These are phyloP conservation scores for Candida easanensis DNA, from an alignment of 805 yeast genomes.

Conservation along the genomic window DNA sequence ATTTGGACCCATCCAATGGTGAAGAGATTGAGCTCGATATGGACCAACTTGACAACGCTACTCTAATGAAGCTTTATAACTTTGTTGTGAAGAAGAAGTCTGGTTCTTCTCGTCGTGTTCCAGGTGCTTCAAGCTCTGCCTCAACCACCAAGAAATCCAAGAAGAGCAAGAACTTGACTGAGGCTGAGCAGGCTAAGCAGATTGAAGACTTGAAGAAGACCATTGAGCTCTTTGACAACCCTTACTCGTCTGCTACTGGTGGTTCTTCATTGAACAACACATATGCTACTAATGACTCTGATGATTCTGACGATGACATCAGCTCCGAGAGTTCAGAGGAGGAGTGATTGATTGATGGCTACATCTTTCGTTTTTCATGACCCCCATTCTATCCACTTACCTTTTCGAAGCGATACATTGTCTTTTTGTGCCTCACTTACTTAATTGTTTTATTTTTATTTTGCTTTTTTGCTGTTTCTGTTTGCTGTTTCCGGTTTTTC, in stretches of 20 bases:
- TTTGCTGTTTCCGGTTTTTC: neutral
- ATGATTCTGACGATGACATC: slow-evolving; percentile 50
- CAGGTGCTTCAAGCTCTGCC: slow-evolving; percentile 1
- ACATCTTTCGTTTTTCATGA: neutral
- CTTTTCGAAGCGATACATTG: neutral
- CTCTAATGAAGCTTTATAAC: slow-evolving; percentile 79
- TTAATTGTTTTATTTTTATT: neutral
- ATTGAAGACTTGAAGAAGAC: slow-evolving; percentile 72
- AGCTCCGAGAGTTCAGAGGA: slow-evolving; percentile 73
- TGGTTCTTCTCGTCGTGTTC: slow-evolving; percentile 5
- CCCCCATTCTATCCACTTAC: too few relatives aligned
- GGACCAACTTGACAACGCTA: slow-evolving; percentile 84
- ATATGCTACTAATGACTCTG: slow-evolving; percentile 33
- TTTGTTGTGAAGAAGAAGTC: slow-evolving; percentile 59
- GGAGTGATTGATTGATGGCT: slow-evolving; percentile 39
- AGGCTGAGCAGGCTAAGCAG: slow-evolving; percentile 64
- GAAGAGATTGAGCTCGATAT: slow-evolving; percentile 97
- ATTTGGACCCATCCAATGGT: slow-evolving; percentile 53
- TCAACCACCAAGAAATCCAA: slow-evolving; percentile 35
- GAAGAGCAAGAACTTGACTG: slow-evolving; percentile 56
- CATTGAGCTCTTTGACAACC: slow-evolving; percentile 62
- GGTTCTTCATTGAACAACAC: slow-evolving; percentile 1
- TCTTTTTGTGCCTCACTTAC: neutral
- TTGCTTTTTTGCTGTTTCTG: neutral
- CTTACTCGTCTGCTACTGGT: slow-evolving; percentile 29